Evolutionary conservation across 495 filamentous ascomycete genomes (phyloP), one percentile per base, ranked within the genome.

Genomic region (Acidomyces sp.): DNA sequence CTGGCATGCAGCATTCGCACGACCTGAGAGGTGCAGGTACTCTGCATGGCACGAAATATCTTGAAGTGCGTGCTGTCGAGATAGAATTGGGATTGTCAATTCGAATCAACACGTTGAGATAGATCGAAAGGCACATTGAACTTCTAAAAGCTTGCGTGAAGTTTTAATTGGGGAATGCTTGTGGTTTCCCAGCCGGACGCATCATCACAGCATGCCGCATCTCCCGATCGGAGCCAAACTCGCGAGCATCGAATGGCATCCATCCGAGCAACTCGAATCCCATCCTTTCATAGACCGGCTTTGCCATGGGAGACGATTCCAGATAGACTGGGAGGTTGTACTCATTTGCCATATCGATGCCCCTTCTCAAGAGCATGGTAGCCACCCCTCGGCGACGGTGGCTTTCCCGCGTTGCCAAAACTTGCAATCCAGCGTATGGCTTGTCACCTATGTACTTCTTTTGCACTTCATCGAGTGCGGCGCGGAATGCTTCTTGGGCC

Each of bases 331-430:
- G 36, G 10, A 56, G 18, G 4, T 47, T 47, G 18, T 39, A 23
- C 27, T 48, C 27, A 22, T 56, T 47, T 5, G 53, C 53, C 22
- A 41, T 10, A 40, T 49, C 41, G 3, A 43, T 39, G 5, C 52
- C 52, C 45, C 45, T 46, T 11, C 36, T 15, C 28, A 55, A 20
- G 6, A 34, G 32, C 45, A 49, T 42, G 7, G 36, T 35, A 1
- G 45, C 52, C 4, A 45, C 49, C 13, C 52, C 52, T 22, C 39
- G 23, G 6, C 52, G 45, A 29, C 52, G 45, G 21, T 55, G 41
- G 5, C 31, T 19, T 7, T 48, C 49, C n/a, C 25, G 28, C 16
- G 45, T 46, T 13, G 36, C 37, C 7, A 55, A 39, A 15, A 46
- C 44, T 26, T 43, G 29, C 24, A 52, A 41, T 4, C 25, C 22